phyloP scores from a whole-genome alignment of 2,329 filamentous ascomycete species.

The Aspergillus sp. region DNA sequence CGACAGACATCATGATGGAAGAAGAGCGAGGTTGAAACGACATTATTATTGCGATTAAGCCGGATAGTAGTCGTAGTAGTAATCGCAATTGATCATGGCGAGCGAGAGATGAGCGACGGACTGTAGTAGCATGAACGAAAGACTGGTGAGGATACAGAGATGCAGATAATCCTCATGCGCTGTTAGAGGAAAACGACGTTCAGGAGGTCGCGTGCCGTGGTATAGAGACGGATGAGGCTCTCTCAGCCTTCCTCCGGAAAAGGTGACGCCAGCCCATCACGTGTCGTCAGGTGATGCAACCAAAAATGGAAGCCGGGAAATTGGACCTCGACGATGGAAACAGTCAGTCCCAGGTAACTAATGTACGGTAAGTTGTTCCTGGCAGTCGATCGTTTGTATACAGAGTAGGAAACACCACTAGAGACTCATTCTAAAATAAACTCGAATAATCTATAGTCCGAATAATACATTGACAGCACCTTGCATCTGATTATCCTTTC shows the following conservation, averaged over 20 bases:
- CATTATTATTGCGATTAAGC: slow-evolving; percentile 1
- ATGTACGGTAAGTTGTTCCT: not conserved
- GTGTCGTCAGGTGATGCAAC: slow-evolving; percentile 5
- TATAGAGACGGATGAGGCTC: not conserved
- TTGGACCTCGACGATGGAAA: not conserved
- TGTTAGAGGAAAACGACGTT: not conserved
- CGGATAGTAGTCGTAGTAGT: not conserved
- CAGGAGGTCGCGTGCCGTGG: not conserved
- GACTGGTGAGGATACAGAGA: not conserved
- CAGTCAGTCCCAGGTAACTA: too few relatives aligned
- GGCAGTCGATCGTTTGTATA: not conserved
- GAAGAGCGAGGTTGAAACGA: slow-evolving; percentile 1
- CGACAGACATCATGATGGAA: slow-evolving; percentile 11
- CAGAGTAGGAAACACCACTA: not conserved
- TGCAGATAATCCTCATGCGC: not conserved
- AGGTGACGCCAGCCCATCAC: slow-evolving; percentile 10
- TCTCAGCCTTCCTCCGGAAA: not conserved
- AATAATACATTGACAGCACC: not conserved
- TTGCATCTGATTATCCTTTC: not conserved
- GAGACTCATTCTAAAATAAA: not conserved
- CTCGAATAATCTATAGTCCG: not conserved
- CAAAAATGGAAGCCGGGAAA: slow-evolving; percentile 3
- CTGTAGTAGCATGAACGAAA: too few relatives aligned
- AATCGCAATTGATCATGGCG: slow-evolving; percentile 2
- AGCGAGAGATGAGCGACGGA: not conserved